Base-by-base conservation (phyloP, 768 basidiomycete species). In the Crepidotus variabilis region DNA sequence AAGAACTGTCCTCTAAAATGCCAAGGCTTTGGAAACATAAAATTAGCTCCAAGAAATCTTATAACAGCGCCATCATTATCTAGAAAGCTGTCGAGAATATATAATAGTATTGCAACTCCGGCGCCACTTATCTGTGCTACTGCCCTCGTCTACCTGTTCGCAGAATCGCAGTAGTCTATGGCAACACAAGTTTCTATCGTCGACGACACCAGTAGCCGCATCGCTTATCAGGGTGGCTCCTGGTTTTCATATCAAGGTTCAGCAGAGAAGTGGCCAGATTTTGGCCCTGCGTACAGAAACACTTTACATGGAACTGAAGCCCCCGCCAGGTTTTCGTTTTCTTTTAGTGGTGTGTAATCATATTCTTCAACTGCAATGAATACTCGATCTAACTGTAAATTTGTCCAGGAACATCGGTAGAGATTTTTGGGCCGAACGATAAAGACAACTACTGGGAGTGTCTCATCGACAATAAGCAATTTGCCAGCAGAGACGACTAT, bases 171-270 rank as follows among this genome's bases (percentile, higher is more conserved):
- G 28, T 28, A 28, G 3, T 43, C 3, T 3, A 43, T 43, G 39
- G 5, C 39, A 3, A 4, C 13, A 20, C 39, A 11, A 5, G 4
- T 20, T 57, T 50, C 63, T 46, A 36, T 63, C 16, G 60, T 64
- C 8, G 65, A 67, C 35, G 65, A 67, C 33, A 61, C 60, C 43
- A 58, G 60, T 47, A 34, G 59, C n/a, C 53, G 57, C 11, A 63
- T 67, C 28, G 51, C 55, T 9, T 66, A 64, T 47, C 33, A 28
- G 2, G 61, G 60, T 1, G 35, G 57, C 10, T 54, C 47, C 7
- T 64, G 63, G 61, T 66, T 64, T 51, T 32, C 48, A 23, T 63
- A 64, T 21, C 51, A 53, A n/a, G n/a, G n/a, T n/a, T n/a, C n/a
- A n/a, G n/a, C n/a, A n/a, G n/a, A n/a, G 23, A 11, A 33, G 51